These are phyloP conservation scores for Trichophaea hybrida DNA, from an alignment of 2,329 filamentous ascomycete species.

Conservation along the genomic window DNA sequence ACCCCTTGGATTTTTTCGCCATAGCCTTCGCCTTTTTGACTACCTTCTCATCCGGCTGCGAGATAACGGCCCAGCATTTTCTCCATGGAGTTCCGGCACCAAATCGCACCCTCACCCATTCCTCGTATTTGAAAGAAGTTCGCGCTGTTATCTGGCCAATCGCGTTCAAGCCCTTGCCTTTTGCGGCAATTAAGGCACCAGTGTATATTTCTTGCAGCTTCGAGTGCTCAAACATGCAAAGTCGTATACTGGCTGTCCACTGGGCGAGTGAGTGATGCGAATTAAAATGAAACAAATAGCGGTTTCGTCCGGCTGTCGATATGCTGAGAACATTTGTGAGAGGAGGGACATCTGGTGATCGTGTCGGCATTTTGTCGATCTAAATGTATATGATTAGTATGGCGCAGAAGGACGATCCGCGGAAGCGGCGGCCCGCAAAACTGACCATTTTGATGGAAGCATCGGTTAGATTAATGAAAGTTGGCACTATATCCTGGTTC, in stretches of 20 bases:
- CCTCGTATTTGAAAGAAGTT: slow-evolving; percentile 60
- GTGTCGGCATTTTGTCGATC: slow-evolving; percentile 82
- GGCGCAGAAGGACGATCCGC: background rate
- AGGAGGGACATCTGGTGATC: slow-evolving; percentile 59
- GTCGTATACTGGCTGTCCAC: slow-evolving; percentile 87
- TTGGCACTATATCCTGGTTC: slow-evolving; percentile 71
- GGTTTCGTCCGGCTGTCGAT: slow-evolving; percentile 87
- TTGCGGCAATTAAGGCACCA: slow-evolving; percentile 84
- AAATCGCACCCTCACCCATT: slow-evolving; percentile 91
- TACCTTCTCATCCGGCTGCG: slow-evolving; percentile 87
- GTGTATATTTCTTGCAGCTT: slow-evolving; percentile 94
- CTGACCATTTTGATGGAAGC: slow-evolving; percentile 94
- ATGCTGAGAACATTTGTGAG: slow-evolving; percentile 91
- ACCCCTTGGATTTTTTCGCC: slow-evolving; percentile 63
- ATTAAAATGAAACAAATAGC: slow-evolving; percentile 92
- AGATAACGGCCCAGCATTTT: slow-evolving; percentile 90
- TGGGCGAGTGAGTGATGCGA: slow-evolving; percentile 83
- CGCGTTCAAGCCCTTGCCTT: slow-evolving; percentile 77
- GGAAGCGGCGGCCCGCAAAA: slow-evolving; percentile 1
- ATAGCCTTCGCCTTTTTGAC: slow-evolving; percentile 70
- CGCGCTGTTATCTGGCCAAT: slow-evolving; percentile 81
- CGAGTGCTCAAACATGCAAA: slow-evolving; percentile 87
- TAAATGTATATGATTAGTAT: slow-evolving; percentile 31
- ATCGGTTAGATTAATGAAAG: slow-evolving; percentile 93
- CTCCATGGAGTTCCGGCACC: slow-evolving; percentile 92